A percentile compares a stretch with the other conserved stretches of the same genome.
These are phyloP conservation scores for Trametes punicea DNA, from an alignment of 768 basidiomycete species.

Conservation along the genomic window DNA sequence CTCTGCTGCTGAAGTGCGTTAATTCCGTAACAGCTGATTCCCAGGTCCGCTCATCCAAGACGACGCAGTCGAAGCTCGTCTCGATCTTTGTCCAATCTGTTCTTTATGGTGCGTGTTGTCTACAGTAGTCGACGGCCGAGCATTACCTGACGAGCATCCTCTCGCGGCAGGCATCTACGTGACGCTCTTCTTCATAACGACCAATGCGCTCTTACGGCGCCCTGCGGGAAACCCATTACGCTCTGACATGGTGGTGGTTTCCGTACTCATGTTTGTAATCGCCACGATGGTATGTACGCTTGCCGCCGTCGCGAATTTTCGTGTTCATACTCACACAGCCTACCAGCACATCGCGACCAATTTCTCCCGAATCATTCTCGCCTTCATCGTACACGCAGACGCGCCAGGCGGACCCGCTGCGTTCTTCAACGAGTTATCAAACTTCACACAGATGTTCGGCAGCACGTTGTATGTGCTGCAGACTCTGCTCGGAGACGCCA, in stretches of 20 bases:
- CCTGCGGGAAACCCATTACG: not conserved
- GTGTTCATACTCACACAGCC: conserved; percentile 23
- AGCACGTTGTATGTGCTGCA: conserved; percentile 38
- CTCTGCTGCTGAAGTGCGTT: conserved; percentile 9
- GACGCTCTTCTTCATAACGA: not conserved
- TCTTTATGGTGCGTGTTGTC: not conserved
- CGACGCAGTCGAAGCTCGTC: not conserved
- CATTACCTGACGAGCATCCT: not conserved
- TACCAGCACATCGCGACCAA: conserved; percentile 37
- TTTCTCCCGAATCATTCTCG: conserved; percentile 34
- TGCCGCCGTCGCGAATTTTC: conserved; percentile 28
- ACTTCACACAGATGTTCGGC: conserved; percentile 36
- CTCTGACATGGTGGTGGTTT: not conserved
- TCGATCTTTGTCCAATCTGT: conserved; percentile 11
- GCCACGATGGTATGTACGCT: conserved; percentile 34
- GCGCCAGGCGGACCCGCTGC: conserved; percentile 24
- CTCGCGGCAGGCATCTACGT: not conserved
- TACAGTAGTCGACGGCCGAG: too few species aligned
- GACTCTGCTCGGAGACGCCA: conserved; percentile 36
- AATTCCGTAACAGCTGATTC: too few species aligned
- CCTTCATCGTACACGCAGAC: conserved; percentile 32
- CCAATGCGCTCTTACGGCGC: not conserved
- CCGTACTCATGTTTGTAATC: conserved; percentile 28
- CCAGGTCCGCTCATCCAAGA: too few species aligned
- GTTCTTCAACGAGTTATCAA: conserved; percentile 34